Conservation (phyloP, 495 filamentous ascomycete species). For the Aspergillus biplanus region DNA sequence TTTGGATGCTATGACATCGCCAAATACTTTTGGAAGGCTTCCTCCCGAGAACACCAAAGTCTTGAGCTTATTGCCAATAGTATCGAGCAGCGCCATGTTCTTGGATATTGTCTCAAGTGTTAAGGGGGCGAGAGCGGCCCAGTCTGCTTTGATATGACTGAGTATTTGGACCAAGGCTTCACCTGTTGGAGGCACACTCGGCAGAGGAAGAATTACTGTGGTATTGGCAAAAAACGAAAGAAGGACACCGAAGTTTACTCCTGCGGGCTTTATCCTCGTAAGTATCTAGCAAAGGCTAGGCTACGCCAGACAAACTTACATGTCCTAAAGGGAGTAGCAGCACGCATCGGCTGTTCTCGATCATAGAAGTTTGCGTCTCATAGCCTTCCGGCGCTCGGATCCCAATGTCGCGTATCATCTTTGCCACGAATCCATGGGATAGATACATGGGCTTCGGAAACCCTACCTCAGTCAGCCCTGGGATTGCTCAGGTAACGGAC, state of each 20-base stretch:
- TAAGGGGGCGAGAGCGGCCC: conserved; percentile 14
- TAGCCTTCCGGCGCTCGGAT: conserved; percentile 15
- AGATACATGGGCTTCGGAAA: conserved; percentile 15
- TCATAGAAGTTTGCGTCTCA: conserved; percentile 14
- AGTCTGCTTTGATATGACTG: conserved; percentile 10
- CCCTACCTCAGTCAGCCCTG: conserved; percentile 1
- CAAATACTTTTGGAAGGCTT: conserved; percentile 10
- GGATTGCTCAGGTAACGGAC: neutral
- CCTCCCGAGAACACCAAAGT: conserved; percentile 10
- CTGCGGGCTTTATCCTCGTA: conserved; percentile 11
- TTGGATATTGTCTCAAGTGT: conserved; percentile 14
- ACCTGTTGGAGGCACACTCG: conserved; percentile 8
- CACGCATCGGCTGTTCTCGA: conserved; percentile 12
- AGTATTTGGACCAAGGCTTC: conserved; percentile 13
- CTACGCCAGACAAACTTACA: conserved; percentile 1
- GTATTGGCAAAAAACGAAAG: conserved; percentile 12
- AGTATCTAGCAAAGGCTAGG: neutral
- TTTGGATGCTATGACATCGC: conserved; percentile 10
- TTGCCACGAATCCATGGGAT: conserved; percentile 14
- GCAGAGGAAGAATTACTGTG: conserved; percentile 11
- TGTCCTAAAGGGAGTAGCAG: conserved; percentile 11
- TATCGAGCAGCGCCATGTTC: conserved; percentile 5
- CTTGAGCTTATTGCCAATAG: neutral
- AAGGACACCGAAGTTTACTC: conserved; percentile 8
- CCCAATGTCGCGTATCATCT: conserved; percentile 10